Conservation (phyloP, 208 protist species). For the Naegleria gruberi region DNA sequence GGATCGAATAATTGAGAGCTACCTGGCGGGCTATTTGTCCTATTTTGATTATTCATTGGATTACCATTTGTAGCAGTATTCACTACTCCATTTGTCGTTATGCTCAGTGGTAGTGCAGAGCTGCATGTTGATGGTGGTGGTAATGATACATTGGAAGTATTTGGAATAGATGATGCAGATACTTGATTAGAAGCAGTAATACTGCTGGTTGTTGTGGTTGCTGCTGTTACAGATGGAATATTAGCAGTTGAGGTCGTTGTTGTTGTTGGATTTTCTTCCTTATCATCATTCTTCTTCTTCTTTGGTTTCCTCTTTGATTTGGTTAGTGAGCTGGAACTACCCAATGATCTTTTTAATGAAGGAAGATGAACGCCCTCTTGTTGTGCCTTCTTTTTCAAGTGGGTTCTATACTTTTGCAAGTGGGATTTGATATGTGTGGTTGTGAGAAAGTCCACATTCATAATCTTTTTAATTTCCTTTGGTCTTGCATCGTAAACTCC, state of each 20-base stretch:
- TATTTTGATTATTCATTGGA: neutral
- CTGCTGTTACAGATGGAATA: neutral
- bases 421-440: neutral
- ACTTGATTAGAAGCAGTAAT: too few relatives aligned
- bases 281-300: too few relatives aligned
- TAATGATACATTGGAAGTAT: too few relatives aligned
- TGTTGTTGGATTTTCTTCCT: too few relatives aligned
- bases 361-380: too few relatives aligned
- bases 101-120: neutral
- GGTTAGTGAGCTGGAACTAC: too few relatives aligned
- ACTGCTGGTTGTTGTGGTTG: neutral
- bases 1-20: too few relatives aligned
- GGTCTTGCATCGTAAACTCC: neutral
- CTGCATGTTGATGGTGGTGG: neutral
- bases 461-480: neutral
- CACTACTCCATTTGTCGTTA: neutral
- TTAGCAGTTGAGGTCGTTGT: too few relatives aligned
- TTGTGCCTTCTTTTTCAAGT: neutral
- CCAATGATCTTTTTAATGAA: too few relatives aligned
- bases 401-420: constrained; percentile 7
- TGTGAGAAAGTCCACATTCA: neutral
- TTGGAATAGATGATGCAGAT: too few relatives aligned
- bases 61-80: neutral
- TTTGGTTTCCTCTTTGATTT: too few relatives aligned
- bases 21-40: neutral